Evolutionary conservation across 2,329 filamentous ascomycete species (phyloP), one percentile per base, ranked within the genome.

Genomic region (Alternaria metachromatica): DNA sequence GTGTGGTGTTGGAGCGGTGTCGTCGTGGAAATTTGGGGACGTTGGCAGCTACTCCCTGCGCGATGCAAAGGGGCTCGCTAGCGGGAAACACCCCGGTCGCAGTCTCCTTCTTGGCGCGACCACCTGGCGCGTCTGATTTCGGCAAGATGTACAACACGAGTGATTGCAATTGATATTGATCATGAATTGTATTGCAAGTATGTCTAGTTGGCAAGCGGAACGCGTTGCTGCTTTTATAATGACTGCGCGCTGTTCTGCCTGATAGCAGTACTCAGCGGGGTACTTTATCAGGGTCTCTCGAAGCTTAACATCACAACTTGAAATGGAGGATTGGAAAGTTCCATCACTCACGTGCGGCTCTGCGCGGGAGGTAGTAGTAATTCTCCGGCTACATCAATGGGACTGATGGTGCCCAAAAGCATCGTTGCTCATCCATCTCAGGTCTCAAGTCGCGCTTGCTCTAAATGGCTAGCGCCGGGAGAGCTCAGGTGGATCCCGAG

Each of bases 41-140:
- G 76, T 76, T 77, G 77, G 74, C 75, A 77, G 70, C 71, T 70
- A 72, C 75, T 77, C 72, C 72, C 74, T 72, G 73, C 73, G 76
- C 78, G 69, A 77, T 75, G 76, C 77, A 79, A 79, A 79, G 77
- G 78, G 78, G 78, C 75, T 80, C 78, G 75, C 76, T 78, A 78
- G 72, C 68, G 71, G 60, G 55, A 50, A 67, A 55, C 60, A 67
- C 74, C 76, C 75, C 66, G 73, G 76, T 73, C 70, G 73, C 66
- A 56, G 64, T 74, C 71, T 71, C 76, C 71, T 63, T 70, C 74
- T 70, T 72, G 72, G 71, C 72, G 64, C 69, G 50, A 65, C 64
- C 69, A 72, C 65, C 66, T 70, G 71, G 68, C 73, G 68, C 73
- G 64, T 48, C 59, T 63, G 60, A 55, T 67, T 70, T 55, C 41